Percentiles rank a stretch among this genome's conserved stretches.
Evolutionary conservation across 345 rosid species (phyloP).

Genomic region (Turnera subulata): DNA sequence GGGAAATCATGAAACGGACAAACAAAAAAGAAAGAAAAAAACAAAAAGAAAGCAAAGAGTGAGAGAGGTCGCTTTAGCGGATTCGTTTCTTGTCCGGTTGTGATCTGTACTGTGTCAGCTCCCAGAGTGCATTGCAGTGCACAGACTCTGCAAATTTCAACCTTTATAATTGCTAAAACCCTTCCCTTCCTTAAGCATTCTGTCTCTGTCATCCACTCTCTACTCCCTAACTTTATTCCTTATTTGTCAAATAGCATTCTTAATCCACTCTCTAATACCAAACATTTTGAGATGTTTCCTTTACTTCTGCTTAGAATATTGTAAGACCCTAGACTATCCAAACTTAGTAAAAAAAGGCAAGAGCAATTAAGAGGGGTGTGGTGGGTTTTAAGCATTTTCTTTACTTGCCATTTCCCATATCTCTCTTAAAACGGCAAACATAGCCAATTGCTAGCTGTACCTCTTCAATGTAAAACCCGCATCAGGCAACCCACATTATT

Average conservation of each 20-base stretch:
- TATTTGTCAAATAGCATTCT: neutral
- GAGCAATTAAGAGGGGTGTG: neutral
- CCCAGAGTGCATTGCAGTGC: too few relatives aligned
- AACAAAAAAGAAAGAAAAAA: neutral
- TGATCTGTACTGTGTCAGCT: conserved; percentile 3
- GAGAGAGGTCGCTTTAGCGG: neutral
- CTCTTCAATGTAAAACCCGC: neutral
- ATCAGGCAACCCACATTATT: neutral
- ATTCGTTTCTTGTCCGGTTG: conserved; percentile 14
- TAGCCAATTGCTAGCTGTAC: conserved; percentile 2
- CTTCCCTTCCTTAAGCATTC: neutral
- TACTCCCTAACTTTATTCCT: too few relatives aligned
- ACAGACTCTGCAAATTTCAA: too few relatives aligned
- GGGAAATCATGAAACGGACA: too few relatives aligned
- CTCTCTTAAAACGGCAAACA: conserved; percentile 2
- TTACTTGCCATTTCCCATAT: conserved; percentile 3
- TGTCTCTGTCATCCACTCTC: neutral
- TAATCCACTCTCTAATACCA: neutral
- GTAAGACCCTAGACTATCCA: neutral
- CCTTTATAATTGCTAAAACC: neutral
- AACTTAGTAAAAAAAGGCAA: neutral
- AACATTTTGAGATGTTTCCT: neutral
- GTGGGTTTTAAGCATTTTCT: conserved; percentile 9
- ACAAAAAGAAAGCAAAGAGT: neutral
- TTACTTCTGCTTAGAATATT: neutral